phyloP scores from a whole-genome alignment of 352 stramenopile species.

The Stephanocyclus meneghinianus region DNA sequence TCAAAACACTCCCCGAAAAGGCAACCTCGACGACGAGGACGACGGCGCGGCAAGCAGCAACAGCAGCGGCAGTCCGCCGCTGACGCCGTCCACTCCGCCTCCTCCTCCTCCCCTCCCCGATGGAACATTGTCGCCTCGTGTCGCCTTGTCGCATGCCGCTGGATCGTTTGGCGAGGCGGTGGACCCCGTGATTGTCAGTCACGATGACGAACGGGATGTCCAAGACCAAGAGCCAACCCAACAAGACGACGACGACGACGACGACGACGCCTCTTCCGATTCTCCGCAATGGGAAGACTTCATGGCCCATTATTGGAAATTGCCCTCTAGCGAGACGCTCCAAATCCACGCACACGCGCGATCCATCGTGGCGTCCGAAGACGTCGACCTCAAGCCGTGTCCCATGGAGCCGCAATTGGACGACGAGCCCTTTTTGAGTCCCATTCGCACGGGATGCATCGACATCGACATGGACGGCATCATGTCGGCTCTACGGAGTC shows the following conservation, averaged over 20 bases:
- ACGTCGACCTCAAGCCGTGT: slow-evolving; percentile 40
- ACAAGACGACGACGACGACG: neutral
- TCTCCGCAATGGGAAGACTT: slow-evolving; percentile 46
- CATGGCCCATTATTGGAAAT: slow-evolving; percentile 43
- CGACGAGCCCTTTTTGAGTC: slow-evolving; percentile 12
- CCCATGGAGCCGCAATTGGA: slow-evolving; percentile 42
- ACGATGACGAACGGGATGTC: neutral
- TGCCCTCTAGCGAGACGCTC: neutral
- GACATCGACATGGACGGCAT: slow-evolving; percentile 30
- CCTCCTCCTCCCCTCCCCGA: neutral
- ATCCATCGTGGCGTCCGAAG: slow-evolving; percentile 21
- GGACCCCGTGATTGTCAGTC: neutral
- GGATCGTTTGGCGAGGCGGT: slow-evolving; percentile 8
- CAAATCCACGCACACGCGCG: slow-evolving; percentile 17
- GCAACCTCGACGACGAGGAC: neutral
- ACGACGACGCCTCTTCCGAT: neutral
- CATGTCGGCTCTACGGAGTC: neutral
- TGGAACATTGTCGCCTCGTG: neutral
- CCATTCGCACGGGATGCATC: slow-evolving; percentile 28
- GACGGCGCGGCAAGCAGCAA: neutral
- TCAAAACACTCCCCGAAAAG: neutral
- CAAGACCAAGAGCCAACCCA: neutral
- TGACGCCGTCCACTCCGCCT: neutral
- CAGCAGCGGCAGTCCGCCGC: neutral
- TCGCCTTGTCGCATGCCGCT: neutral